A percentile compares a stretch with the other conserved stretches of the same genome.
These are phyloP conservation scores for Xylariaceae sp. DNA, from an alignment of 2,329 filamentous ascomycete species.

Conservation along the genomic window DNA sequence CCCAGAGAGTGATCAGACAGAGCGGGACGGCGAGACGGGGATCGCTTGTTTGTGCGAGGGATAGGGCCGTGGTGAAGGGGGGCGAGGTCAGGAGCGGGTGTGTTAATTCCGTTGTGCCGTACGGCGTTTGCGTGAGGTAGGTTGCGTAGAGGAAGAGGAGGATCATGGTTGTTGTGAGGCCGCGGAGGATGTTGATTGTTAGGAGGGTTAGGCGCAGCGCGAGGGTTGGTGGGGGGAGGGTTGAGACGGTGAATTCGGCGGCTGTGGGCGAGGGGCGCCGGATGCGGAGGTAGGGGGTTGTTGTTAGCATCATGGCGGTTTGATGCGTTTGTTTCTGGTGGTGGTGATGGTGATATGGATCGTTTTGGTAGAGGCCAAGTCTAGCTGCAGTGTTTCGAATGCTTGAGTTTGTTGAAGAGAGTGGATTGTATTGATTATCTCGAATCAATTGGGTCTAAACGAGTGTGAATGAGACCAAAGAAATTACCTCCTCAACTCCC, in stretches of 20 bases:
- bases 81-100: constrained; percentile 26
- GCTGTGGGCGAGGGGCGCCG: constrained; percentile 78
- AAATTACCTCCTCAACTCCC: not conserved
- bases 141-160: constrained; percentile 47
- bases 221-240: constrained; percentile 53
- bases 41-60: constrained; percentile 36
- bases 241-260: constrained; percentile 88
- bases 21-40: constrained; percentile 38
- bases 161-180: constrained; percentile 38
- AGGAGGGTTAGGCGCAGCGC: constrained; percentile 43
- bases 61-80: constrained; percentile 30
- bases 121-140: constrained; percentile 31
- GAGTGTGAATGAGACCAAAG: not conserved
- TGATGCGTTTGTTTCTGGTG: not conserved
- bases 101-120: not conserved
- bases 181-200: constrained; percentile 40
- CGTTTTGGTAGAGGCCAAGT: not conserved
- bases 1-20: constrained; percentile 38
- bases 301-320: constrained; percentile 48
- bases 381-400: not conserved
- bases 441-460: not conserved
- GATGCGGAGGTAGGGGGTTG: constrained; percentile 53
- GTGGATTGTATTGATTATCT: not conserved
- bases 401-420: not conserved
- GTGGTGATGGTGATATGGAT: not conserved